Evolutionary conservation across 768 basidiomycete species (phyloP).

Genomic region (Daedalea quercina): DNA sequence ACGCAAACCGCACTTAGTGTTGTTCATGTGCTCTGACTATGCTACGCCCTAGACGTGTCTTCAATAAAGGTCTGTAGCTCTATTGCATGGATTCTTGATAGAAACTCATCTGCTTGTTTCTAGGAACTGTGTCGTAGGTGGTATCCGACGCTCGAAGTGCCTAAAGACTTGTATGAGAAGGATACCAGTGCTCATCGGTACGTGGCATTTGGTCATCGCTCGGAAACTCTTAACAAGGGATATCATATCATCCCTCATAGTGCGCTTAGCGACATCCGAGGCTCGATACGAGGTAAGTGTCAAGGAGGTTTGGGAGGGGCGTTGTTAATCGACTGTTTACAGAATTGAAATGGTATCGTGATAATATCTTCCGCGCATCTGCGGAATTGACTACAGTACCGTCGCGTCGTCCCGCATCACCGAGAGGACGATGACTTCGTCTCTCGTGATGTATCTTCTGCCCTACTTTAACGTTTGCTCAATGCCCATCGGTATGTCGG

Average conservation of each 20-base stretch:
- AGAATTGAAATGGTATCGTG: constrained; percentile 80
- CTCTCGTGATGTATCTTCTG: no score
- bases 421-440: no score
- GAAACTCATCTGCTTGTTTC: background rate
- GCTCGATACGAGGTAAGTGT: constrained; percentile 61
- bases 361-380: constrained; percentile 51
- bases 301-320: background rate
- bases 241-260: constrained; percentile 29
- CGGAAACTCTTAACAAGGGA: background rate
- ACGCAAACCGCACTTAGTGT: background rate
- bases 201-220: constrained; percentile 7
- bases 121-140: constrained; percentile 74
- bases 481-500: constrained; percentile 28
- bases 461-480: constrained; percentile 23
- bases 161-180: constrained; percentile 16
- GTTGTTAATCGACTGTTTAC: background rate
- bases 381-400: background rate
- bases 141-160: constrained; percentile 39
- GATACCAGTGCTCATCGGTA: constrained; percentile 50
- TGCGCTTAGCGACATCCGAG: constrained; percentile 75
- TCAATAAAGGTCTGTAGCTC: constrained; percentile 56
- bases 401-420: no score
- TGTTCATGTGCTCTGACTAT: background rate
- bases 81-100: background rate
- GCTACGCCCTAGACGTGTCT: constrained; percentile 76